A percentile compares a stretch with the other conserved stretches of the same genome.
Conservation (phyloP, 192 early-diverging fungal genomes). For the Bifiguratus adelaidae region DNA sequence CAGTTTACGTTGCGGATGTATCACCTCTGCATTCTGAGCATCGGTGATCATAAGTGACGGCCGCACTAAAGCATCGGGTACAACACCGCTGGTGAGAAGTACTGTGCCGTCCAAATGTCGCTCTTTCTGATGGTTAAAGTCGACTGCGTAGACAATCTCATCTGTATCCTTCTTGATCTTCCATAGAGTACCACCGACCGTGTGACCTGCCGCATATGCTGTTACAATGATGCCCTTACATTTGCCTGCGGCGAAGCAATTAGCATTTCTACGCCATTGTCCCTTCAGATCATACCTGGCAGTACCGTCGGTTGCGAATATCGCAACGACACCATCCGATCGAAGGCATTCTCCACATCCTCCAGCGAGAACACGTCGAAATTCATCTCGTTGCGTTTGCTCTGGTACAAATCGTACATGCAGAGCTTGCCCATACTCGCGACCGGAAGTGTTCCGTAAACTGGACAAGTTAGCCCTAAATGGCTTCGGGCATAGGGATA, state of each 20-base stretch:
- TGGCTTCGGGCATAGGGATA: slow-evolving; percentile 67
- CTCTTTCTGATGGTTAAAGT: slow-evolving; percentile 92
- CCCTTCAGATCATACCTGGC: slow-evolving; percentile 23
- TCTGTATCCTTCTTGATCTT: slow-evolving; percentile 92
- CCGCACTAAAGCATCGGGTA: slow-evolving; percentile 51
- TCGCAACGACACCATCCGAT: slow-evolving; percentile 64
- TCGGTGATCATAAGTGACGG: slow-evolving; percentile 94
- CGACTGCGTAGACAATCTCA: slow-evolving; percentile 89
- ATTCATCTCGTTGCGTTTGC: slow-evolving; percentile 53
- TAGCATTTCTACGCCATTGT: neutral
- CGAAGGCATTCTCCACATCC: slow-evolving; percentile 81
- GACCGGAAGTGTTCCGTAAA: slow-evolving; percentile 86
- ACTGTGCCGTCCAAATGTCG: slow-evolving; percentile 74
- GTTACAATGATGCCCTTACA: slow-evolving; percentile 81
- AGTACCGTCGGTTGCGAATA: slow-evolving; percentile 81
- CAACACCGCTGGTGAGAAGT: slow-evolving; percentile 46
- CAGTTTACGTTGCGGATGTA: slow-evolving; percentile 54
- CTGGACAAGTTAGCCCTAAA: slow-evolving; percentile 76
- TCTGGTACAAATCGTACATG: slow-evolving; percentile 71
- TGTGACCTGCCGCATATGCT: slow-evolving; percentile 86
- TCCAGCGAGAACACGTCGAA: slow-evolving; percentile 66
- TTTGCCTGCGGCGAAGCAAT: slow-evolving; percentile 32
- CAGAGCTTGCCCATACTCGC: slow-evolving; percentile 83
- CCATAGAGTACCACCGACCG: slow-evolving; percentile 96
- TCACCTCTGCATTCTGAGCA: slow-evolving; percentile 61